Conservation (phyloP, 2,329 filamentous ascomycete species). For the Fusarium papillatum region DNA sequence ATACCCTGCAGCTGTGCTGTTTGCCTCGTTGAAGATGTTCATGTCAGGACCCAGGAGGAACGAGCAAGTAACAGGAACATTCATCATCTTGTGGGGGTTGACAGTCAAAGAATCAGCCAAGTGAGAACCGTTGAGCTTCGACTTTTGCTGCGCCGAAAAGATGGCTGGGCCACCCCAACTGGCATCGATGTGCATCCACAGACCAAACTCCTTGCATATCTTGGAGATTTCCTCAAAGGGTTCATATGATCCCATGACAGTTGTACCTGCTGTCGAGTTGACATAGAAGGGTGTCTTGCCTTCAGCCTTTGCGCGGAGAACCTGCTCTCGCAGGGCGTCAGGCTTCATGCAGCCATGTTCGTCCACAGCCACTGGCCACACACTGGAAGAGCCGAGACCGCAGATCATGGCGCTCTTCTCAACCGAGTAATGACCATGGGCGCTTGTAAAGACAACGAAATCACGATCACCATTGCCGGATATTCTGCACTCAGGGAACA, state of each 20-base stretch:
- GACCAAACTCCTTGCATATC: constrained; percentile 77
- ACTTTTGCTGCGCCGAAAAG: constrained; percentile 76
- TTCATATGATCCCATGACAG: constrained; percentile 91
- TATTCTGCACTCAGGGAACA: constrained; percentile 84
- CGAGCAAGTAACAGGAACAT: constrained; percentile 89
- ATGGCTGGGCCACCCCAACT: constrained; percentile 90
- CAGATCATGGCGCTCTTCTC: constrained; percentile 95
- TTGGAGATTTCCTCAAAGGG: constrained; percentile 78
- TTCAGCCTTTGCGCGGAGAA: constrained; percentile 71
- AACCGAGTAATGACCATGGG: constrained; percentile 93
- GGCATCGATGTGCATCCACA: constrained; percentile 96
- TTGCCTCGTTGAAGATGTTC: constrained; percentile 82
- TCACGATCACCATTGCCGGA: constrained; percentile 74
- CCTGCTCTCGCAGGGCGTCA: constrained; percentile 71
- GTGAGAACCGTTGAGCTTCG: constrained; percentile 78
- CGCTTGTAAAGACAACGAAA: constrained; percentile 90
- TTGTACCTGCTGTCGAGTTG: constrained; percentile 95
- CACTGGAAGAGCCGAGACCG: constrained; percentile 82
- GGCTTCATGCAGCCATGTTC: constrained; percentile 78
- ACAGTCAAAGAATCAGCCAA: constrained; percentile 87
- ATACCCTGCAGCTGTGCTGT: constrained; percentile 90
- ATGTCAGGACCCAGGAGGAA: constrained; percentile 88
- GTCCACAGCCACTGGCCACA: constrained; percentile 83
- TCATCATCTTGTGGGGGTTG: constrained; percentile 98
- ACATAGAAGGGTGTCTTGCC: constrained; percentile 93